phyloP scores from a whole-genome alignment of 768 basidiomycete species.

The Tricholoma sp. region DNA sequence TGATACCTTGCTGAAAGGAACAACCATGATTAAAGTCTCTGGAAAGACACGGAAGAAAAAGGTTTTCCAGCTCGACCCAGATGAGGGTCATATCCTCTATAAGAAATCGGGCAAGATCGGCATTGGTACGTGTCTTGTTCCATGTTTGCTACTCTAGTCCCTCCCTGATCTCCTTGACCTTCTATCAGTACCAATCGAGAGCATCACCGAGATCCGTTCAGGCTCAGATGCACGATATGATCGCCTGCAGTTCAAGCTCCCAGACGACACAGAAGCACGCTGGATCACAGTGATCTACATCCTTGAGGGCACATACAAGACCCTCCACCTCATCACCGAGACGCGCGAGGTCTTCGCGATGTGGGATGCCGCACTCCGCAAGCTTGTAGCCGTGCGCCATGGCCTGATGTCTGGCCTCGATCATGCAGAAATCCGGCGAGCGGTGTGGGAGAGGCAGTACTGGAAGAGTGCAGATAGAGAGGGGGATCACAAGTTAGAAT shows the following conservation, averaged over 20 bases:
- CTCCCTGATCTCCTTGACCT: conserved; percentile 4
- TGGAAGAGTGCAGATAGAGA: conserved; percentile 71
- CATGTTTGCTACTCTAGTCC: neutral
- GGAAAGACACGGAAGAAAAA: conserved; percentile 65
- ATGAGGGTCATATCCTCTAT: conserved; percentile 66
- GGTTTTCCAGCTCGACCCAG: conserved; percentile 66
- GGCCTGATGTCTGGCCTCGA: conserved; percentile 67
- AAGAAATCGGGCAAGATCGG: conserved; percentile 58
- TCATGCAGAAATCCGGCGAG: conserved; percentile 56
- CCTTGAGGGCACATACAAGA: conserved; percentile 73
- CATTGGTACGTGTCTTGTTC: conserved; percentile 40
- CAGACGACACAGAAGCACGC: conserved; percentile 55
- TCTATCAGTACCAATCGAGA: conserved; percentile 70
- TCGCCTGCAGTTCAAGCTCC: conserved; percentile 61
- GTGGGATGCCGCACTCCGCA: conserved; percentile 56
- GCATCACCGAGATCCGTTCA: conserved; percentile 81
- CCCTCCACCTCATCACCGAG: conserved; percentile 77
- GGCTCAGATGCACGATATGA: conserved; percentile 68
- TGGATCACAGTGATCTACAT: conserved; percentile 90
- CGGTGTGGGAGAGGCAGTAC: conserved; percentile 75
- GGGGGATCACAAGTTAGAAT: conserved; percentile 57
- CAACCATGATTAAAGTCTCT: conserved; percentile 77
- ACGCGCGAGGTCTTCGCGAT: conserved; percentile 43
- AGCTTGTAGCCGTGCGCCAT: conserved; percentile 59
- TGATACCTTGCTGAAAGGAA: conserved; percentile 30